Conservation (phyloP, 202 grass and related monocot genomes). For the Panicum hallii region DNA sequence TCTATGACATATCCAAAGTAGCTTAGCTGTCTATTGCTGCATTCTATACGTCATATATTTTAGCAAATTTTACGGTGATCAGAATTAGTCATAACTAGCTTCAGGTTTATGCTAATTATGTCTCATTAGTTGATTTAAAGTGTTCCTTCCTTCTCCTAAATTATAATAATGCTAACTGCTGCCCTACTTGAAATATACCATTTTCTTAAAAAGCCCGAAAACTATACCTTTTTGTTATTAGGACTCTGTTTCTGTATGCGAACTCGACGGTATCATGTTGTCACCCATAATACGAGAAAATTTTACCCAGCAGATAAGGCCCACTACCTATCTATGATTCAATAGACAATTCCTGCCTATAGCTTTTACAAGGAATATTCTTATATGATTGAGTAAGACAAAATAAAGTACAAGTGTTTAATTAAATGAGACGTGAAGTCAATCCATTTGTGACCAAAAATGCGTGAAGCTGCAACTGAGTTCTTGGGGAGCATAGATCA, state of each 20-base stretch:
- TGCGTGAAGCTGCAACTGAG: not conserved
- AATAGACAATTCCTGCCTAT: not conserved
- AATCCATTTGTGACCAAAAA: conserved; percentile 26
- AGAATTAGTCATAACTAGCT: conserved; percentile 23
- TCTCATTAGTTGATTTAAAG: conserved; percentile 1
- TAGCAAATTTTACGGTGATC: not conserved
- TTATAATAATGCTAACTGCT: not conserved
- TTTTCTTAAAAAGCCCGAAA: not conserved
- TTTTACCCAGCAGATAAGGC: not conserved
- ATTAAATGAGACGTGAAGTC: not conserved
- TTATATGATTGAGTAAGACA: conserved; percentile 16
- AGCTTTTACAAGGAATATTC: conserved; percentile 9
- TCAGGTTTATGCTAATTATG: not conserved
- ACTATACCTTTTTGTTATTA: not conserved
- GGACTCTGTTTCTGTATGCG: not conserved
- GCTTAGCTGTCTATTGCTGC: conserved; percentile 13
- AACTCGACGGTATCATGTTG: not conserved
- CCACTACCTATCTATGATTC: conserved; percentile 1
- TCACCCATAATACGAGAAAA: conserved; percentile 12
- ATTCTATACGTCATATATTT: conserved; percentile 7
- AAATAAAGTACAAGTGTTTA: conserved; percentile 18
- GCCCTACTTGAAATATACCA: not conserved
- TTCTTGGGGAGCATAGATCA: not conserved
- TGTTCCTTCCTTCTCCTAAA: not conserved
- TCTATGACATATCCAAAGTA: not conserved